Evolutionary conservation across 345 rosid genomes (phyloP).

Genomic region (Citrus glauca): DNA sequence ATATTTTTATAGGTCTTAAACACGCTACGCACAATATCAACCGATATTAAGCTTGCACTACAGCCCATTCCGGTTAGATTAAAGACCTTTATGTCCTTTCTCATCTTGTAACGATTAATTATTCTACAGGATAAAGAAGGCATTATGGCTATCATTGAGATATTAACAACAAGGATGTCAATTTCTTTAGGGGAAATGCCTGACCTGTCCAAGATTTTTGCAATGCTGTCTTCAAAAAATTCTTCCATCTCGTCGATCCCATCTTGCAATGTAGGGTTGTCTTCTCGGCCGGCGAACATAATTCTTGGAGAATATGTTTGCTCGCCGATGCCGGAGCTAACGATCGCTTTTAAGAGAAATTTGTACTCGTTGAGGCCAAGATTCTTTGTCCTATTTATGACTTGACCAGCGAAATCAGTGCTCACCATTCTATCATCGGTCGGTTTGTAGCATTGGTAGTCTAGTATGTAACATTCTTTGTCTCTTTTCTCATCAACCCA

Average conservation of each 20-base stretch:
- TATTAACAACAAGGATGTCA: conserved; percentile 74
- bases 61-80: conserved; percentile 92
- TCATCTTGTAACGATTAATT: conserved; percentile 75
- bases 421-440: conserved; percentile 48
- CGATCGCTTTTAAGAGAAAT: conserved; percentile 65
- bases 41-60: conserved; percentile 78
- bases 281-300: conserved; percentile 52
- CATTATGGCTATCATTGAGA: conserved; percentile 58
- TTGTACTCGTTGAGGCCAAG: conserved; percentile 58
- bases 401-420: conserved; percentile 43
- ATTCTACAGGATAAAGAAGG: conserved; percentile 70
- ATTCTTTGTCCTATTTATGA: conserved; percentile 40
- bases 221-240: conserved; percentile 59
- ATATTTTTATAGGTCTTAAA: conserved; percentile 51
- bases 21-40: conserved; percentile 58
- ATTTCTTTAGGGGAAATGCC: conserved; percentile 62
- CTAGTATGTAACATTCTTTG: conserved; percentile 53
- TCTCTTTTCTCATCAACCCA: conserved; percentile 35
- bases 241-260: conserved; percentile 83
- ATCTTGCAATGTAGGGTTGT: conserved; percentile 54
- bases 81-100: conserved; percentile 59
- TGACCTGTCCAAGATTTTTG: conserved; percentile 52
- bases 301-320: conserved; percentile 64
- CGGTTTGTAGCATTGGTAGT: conserved; percentile 64
- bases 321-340: conserved; percentile 68